A percentile compares a stretch with the other conserved stretches of the same genome.
Conservation (phyloP, 202 grass and related monocot genomes). For the Digitaria exilis region DNA sequence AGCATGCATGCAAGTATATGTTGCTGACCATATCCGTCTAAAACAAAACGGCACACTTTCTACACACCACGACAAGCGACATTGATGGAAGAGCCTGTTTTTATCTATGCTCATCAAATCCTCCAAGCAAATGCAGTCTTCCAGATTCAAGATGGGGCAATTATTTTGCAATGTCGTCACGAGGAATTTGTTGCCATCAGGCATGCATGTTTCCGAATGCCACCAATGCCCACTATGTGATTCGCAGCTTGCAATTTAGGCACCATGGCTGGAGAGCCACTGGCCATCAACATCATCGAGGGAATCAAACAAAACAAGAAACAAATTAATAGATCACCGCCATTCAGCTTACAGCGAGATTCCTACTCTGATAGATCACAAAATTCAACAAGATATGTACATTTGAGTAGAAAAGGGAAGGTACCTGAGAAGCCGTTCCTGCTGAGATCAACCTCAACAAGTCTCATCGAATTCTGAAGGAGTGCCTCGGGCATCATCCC, state of each 20-base stretch:
- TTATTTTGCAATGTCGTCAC: background rate
- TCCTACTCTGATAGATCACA: constrained; percentile 8
- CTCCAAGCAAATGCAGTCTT: constrained; percentile 19
- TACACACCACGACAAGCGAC: background rate
- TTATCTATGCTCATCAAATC: constrained; percentile 19
- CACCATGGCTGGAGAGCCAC: background rate
- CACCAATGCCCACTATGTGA: background rate
- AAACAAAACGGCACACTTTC: constrained; percentile 17
- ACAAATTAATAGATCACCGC: constrained; percentile 9
- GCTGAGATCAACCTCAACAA: constrained; percentile 86
- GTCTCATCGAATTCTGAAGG: constrained; percentile 69
- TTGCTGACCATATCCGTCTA: constrained; percentile 8
- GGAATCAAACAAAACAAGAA: constrained; percentile 9
- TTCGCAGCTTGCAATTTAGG: background rate
- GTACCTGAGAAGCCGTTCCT: constrained; percentile 90
- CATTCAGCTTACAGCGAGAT: background rate
- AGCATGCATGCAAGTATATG: constrained; percentile 19
- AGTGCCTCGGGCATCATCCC: constrained; percentile 70
- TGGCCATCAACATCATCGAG: constrained; percentile 3
- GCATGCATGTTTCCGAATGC: background rate
- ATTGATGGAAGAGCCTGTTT: background rate
- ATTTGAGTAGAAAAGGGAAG: constrained; percentile 14
- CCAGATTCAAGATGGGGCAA: constrained; percentile 28
- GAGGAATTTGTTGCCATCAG: background rate
- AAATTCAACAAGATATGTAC: background rate